A percentile compares a stretch with the other conserved stretches of the same genome.
Evolutionary conservation across 148 eudicot species (phyloP).

Genomic region (Fagopyrum esculentum): DNA sequence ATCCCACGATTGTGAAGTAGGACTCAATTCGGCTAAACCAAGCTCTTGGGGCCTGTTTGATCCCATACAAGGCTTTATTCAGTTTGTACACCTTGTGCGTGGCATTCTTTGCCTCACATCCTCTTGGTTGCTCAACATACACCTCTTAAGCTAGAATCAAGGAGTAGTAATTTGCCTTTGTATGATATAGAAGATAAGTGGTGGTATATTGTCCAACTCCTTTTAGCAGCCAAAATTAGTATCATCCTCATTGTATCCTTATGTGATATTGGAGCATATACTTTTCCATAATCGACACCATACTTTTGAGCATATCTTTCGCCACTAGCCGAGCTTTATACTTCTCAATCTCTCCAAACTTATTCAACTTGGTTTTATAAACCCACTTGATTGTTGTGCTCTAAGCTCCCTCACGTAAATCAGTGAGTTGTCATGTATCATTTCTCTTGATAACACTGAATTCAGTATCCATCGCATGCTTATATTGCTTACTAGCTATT

Average conservation of each 20-base stretch:
- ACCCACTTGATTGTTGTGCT: no score
- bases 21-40: slow-evolving; percentile 12
- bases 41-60: slow-evolving; percentile 16
- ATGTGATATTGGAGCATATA: not conserved
- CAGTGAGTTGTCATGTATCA: no score
- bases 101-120: not conserved
- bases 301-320: not conserved
- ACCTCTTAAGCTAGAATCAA: not conserved
- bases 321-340: no score
- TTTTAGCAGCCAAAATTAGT: not conserved
- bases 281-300: not conserved
- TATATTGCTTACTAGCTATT: no score
- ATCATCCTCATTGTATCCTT: not conserved
- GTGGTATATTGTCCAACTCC: not conserved
- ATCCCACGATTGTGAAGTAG: not conserved
- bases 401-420: no score
- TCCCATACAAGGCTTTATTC: slow-evolving; percentile 11
- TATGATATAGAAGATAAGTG: no score
- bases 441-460: no score
- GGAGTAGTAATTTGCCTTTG: not conserved
- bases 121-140: not conserved
- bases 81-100: not conserved
- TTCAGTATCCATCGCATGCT: no score
- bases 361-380: no score
- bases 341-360: no score